phyloP scores from a whole-genome alignment of 495 filamentous ascomycete genomes.

The Hypoxylon intermedium region DNA sequence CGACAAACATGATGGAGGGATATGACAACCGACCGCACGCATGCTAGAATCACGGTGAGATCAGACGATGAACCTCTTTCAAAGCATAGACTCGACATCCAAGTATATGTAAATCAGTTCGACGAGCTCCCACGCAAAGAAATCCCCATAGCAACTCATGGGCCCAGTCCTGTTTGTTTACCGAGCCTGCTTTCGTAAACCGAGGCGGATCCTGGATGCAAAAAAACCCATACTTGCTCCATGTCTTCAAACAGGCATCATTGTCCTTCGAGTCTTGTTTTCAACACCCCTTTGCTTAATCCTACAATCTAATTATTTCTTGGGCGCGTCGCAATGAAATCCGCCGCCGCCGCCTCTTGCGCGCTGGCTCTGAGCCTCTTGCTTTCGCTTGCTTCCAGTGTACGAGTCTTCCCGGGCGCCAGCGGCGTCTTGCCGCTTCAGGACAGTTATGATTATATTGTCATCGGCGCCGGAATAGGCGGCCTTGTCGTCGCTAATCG shows the following conservation, averaged over 20 bases:
- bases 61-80: too few species aligned
- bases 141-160: not conserved
- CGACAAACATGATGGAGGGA: too few species aligned
- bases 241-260: not conserved
- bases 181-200: not conserved
- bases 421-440: slow-evolving; percentile 26
- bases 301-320: not conserved
- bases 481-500: slow-evolving; percentile 62
- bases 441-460: slow-evolving; percentile 56
- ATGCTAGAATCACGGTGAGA: too few species aligned
- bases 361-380: slow-evolving; percentile 21
- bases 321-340: slow-evolving; percentile 1
- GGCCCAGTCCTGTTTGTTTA: slow-evolving; percentile 16
- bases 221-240: not conserved
- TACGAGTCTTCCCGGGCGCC: slow-evolving; percentile 12
- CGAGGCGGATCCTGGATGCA: not conserved
- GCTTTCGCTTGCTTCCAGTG: slow-evolving; percentile 4
- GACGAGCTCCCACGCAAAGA: slow-evolving; percentile 7
- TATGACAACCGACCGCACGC: too few species aligned
- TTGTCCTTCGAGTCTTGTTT: not conserved
- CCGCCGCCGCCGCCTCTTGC: not conserved
- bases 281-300: not conserved
- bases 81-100: too few species aligned
- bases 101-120: too few species aligned
- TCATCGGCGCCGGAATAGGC: slow-evolving; percentile 62